Conservation (phyloP, 1,284 basidiomycete species). For the Ceratobasidium sp. region DNA sequence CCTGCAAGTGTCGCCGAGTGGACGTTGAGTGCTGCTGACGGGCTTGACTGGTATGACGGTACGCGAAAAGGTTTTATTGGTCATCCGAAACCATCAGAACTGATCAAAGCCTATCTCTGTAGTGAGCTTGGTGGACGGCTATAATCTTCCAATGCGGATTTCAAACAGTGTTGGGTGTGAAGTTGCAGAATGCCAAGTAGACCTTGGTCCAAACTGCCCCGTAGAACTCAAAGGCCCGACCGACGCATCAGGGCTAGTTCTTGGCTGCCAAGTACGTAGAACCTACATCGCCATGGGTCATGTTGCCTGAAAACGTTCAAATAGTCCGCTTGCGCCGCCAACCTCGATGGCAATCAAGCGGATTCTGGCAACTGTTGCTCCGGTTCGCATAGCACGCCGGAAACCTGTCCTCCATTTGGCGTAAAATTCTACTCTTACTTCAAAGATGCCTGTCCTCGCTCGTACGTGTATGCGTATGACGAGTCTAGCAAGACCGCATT, state of each 20-base stretch:
- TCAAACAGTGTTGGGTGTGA: conserved; percentile 46
- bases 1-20: conserved; percentile 52
- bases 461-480: conserved; percentile 72
- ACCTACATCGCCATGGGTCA: conserved; percentile 56
- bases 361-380: no score
- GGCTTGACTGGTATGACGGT: conserved; percentile 51
- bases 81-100: conserved; percentile 56
- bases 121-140: conserved; percentile 53
- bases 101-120: conserved; percentile 59
- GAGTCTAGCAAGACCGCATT: conserved; percentile 69
- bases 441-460: conserved; percentile 66
- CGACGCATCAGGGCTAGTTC: conserved; percentile 66
- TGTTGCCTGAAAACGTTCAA: conserved; percentile 66
- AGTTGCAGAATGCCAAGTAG: conserved; percentile 48
- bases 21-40: conserved; percentile 39
- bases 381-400: no score
- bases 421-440: not conserved
- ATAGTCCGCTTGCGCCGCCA: not conserved
- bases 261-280: conserved; percentile 65
- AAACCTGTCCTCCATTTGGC: no score
- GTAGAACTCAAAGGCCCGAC: conserved; percentile 63
- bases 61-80: no score
- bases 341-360: conserved; percentile 44
- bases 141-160: conserved; percentile 53
- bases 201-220: conserved; percentile 56